phyloP scores from a whole-genome alignment of 768 basidiomycete genomes.

The Tremella yokohamensis region DNA sequence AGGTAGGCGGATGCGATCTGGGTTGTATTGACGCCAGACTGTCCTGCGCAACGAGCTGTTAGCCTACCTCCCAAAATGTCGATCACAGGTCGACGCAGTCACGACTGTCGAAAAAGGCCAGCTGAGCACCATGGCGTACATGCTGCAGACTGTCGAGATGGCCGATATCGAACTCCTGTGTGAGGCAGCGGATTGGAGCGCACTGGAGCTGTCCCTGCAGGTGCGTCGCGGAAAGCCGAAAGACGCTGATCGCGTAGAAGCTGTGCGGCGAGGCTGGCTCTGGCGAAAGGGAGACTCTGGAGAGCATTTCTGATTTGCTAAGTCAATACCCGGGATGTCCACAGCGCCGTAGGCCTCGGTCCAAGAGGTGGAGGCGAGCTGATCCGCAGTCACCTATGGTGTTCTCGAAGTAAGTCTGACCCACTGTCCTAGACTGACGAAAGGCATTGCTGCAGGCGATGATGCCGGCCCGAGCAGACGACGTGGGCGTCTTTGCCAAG shows the following conservation, averaged over 20 bases:
- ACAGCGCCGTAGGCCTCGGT: background rate
- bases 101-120: background rate
- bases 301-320: background rate
- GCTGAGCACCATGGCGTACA: background rate
- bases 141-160: background rate
- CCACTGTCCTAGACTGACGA: background rate
- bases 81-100: background rate
- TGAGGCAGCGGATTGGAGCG: background rate
- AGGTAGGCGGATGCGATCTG: background rate
- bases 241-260: background rate
- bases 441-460: background rate
- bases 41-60: background rate
- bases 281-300: background rate
- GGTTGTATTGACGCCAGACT: background rate
- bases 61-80: background rate
- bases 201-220: background rate
- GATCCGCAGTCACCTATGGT: background rate
- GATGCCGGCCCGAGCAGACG: background rate
- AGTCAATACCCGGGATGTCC: constrained; percentile 1
- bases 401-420: background rate
- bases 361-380: background rate
- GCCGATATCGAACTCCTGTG: background rate
- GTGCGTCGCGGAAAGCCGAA: background rate
- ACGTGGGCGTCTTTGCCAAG: background rate
- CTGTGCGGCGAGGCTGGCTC: background rate